Evolutionary conservation across 1,139 yeast species (phyloP).

Genomic region (Saccharomyces hybrid): DNA sequence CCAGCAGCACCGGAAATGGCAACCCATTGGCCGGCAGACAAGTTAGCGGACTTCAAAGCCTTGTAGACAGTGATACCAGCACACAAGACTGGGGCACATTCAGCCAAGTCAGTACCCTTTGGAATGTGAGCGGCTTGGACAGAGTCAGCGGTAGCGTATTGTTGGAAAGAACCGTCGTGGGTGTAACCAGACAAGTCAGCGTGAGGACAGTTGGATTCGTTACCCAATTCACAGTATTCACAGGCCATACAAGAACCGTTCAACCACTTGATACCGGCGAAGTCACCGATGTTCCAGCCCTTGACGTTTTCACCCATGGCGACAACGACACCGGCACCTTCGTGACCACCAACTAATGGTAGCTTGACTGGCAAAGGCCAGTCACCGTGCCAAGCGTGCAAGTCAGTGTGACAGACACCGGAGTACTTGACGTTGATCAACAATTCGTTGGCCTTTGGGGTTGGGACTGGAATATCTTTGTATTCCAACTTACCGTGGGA

Average conservation of each 20-base stretch:
- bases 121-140: constrained; percentile 59
- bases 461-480: constrained; percentile 51
- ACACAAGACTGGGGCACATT: constrained; percentile 55
- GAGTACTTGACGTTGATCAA: constrained; percentile 54
- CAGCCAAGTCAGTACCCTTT: constrained; percentile 48
- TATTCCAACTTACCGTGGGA: constrained; percentile 42
- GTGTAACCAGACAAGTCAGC: constrained; percentile 63
- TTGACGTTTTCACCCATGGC: constrained; percentile 50
- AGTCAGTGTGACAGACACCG: constrained; percentile 61
- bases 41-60: constrained; percentile 54
- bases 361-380: constrained; percentile 53
- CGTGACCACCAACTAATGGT: constrained; percentile 63
- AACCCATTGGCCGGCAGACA: constrained; percentile 54
- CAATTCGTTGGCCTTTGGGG: constrained; percentile 49
- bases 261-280: constrained; percentile 60
- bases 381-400: constrained; percentile 63
- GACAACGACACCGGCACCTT: constrained; percentile 62
- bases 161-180: constrained; percentile 62
- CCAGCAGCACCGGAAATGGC: constrained; percentile 62
- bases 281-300: constrained; percentile 55
- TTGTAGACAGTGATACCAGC: constrained; percentile 65
- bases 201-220: constrained; percentile 50
- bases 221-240: constrained; percentile 48
- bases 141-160: constrained; percentile 60
- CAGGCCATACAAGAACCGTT: constrained; percentile 56